A percentile compares a stretch with the other conserved stretches of the same genome.
Evolutionary conservation across 2,329 filamentous ascomycete species (phyloP).

Genomic region (Diaporthe eres): DNA sequence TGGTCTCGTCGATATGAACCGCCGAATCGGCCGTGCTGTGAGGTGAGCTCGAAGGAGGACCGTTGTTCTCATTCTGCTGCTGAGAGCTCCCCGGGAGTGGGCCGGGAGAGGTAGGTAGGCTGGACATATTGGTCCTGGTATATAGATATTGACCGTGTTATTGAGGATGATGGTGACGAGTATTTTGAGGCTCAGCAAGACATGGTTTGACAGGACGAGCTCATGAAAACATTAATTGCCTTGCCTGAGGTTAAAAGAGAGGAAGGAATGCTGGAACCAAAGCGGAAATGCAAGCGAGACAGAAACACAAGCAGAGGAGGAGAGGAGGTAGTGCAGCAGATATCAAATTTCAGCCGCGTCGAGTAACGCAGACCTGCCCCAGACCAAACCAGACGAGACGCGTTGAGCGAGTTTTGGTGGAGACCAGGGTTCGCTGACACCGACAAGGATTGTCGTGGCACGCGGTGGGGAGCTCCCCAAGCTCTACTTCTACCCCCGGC

Average conservation of each 20-base stretch:
- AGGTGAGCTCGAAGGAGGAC: conserved; percentile 38
- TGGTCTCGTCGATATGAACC: conserved; percentile 31
- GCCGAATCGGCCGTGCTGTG: conserved; percentile 36
- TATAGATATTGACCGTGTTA: conserved; percentile 7
- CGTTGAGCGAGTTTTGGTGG: conserved; percentile 36
- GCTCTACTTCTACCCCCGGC: conserved; percentile 9
- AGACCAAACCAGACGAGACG: conserved; percentile 34
- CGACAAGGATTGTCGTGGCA: conserved; percentile 34
- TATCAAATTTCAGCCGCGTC: conserved; percentile 40
- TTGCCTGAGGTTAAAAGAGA: neutral
- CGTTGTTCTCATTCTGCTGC: conserved; percentile 32
- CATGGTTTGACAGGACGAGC: conserved; percentile 23
- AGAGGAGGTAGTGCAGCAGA: conserved; percentile 33
- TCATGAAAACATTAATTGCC: conserved; percentile 33
- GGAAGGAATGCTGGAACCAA: conserved; percentile 32
- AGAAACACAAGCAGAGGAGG: conserved; percentile 23
- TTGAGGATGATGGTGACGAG: conserved; percentile 1
- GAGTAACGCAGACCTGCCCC: conserved; percentile 30
- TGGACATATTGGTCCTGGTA: conserved; percentile 37
- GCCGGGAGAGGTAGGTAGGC: conserved; percentile 39
- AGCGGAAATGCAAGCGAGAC: conserved; percentile 33
- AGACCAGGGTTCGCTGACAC: conserved; percentile 29
- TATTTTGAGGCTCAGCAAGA: conserved; percentile 24
- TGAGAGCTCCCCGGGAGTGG: conserved; percentile 35
- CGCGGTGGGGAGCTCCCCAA: conserved; percentile 19